Base-by-base conservation (phyloP, 306 rosid genomes). In the Cercis canadensis region DNA sequence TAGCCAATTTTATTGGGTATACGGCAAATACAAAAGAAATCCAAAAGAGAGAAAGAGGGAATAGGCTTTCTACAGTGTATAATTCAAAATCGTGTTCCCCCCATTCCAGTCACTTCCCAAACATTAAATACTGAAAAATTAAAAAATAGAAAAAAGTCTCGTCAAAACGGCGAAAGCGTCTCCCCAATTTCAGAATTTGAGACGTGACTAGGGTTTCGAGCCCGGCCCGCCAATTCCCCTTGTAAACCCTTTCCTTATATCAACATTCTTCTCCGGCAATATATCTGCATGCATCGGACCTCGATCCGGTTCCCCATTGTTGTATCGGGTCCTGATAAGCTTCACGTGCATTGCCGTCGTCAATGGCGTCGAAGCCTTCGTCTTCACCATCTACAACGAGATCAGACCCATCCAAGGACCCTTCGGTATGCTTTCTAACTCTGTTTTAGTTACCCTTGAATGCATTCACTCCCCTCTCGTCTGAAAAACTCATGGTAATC, bases 291-390 rank as follows among this genome's bases (percentile, higher is more conserved):
- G 96, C 76, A 65, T 75, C 87, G 83, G 88, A 81, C 81, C 90
- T 62, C 43, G 80, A 81, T 84, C 81, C 89, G 84, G 69, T 61
- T 78, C 70, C 37, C 55, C 82, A 68, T 77, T 84, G 73, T 60
- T 64, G 62, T 43, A 11, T 73, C 77, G 71, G 86, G 73, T 62
- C 80, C 57, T 19, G 49, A 43, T 17, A 73, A 66, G 69, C 81
- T 64, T 57, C 79, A 62, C 56, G 68, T 57, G 67, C 85, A 62
- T 75, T 78, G 87, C 74, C 82, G 1, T 32, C 73, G 67, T 67
- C 96, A 83, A 93, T 93, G 98, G 89, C 90, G 82, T 92, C 98
- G 65, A 86, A 78, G 82, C 82, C 83, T 57, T 80, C 77, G 67
- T 85, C 86, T 51, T 83, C 92, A 1, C 81, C 82, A 8, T 88